Evolutionary conservation across 1,284 basidiomycete species (phyloP), one percentile per base, ranked within the genome.

Genomic region (Sparassis latifolia): DNA sequence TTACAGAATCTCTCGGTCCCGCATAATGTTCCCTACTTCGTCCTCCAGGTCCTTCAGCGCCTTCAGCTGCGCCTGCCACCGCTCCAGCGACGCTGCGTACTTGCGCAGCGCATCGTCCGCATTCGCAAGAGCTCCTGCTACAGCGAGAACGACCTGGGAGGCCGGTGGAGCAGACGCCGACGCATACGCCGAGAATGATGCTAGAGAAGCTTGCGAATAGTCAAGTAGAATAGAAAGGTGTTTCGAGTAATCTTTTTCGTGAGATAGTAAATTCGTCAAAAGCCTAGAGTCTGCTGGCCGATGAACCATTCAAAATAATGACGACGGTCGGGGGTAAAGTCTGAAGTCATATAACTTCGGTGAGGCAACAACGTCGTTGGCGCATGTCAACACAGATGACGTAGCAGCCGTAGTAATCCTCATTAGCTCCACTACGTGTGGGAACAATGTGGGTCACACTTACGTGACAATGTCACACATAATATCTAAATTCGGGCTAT

Each of bases 1-100:
- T 63, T 55, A 89, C 87, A 89, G 72, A 55, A 90, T 89, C 58
- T 90, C 87, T 38, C 86, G 69, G 65, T 90, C 87, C 3, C 85
- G 71, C 47, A 86, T 70, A 50, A 89, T 73, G 55, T 78, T 82
- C 12, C 71, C 74, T 3, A 89, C 77, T 48, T 86, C 84, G 39
- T 87, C 83, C 63, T 91, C 86, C 48, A 70, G 59, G 29, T 65
- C 62, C 60, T 69, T 69, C 54, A 89, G 69, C 30, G 68, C 67
- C 54, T 74, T 78, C 56, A 89, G 71, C 56, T 78, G 72, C 38
- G 78, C 77, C 42, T 79, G 74, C 80, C 86, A 89, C 33, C 74
- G 66, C 33, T 89, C 84, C 0, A 89, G 70, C 0, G 78, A 77
- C 4, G 59, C 65, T 0, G 73, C 75, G 64, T 88, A 90, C 33